phyloP scores from a whole-genome alignment of 352 stramenopile species.

The Pythium folliculosum region DNA sequence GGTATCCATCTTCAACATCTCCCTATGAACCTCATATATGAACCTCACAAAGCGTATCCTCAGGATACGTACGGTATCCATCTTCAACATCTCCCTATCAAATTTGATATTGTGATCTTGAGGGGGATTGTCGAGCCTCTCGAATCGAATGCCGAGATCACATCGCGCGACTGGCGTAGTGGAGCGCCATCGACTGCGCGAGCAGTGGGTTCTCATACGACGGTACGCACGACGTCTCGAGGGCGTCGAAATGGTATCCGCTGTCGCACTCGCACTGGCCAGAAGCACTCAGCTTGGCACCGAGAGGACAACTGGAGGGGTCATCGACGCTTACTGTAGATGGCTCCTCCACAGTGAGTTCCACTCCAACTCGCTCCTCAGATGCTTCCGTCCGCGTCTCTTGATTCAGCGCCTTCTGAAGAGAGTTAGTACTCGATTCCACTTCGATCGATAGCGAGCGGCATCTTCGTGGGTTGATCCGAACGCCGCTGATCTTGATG shows the following conservation, averaged over 20 bases:
- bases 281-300: conserved; percentile 32
- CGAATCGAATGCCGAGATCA: neutral
- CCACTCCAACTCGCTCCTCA: no score
- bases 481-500: conserved; percentile 73
- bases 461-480: conserved; percentile 44
- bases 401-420: neutral
- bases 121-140: neutral
- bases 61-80: conserved; percentile 6
- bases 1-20: neutral
- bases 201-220: conserved; percentile 20
- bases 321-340: neutral
- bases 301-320: conserved; percentile 33
- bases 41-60: conserved; percentile 11
- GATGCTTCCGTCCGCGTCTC: neutral
- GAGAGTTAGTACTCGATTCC: no score
- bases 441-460: conserved; percentile 3
- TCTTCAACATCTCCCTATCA: conserved; percentile 1
- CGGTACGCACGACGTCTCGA: conserved; percentile 38
- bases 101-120: neutral
- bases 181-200: conserved; percentile 9
- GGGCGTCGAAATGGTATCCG: conserved; percentile 38
- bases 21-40: no score
- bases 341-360: neutral
- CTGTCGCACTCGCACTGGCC: conserved; percentile 49
- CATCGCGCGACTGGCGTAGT: conserved; percentile 16